These are phyloP conservation scores for Glebionis coronaria DNA, from an alignment of 129 eudicot species.

Conservation along the genomic window DNA sequence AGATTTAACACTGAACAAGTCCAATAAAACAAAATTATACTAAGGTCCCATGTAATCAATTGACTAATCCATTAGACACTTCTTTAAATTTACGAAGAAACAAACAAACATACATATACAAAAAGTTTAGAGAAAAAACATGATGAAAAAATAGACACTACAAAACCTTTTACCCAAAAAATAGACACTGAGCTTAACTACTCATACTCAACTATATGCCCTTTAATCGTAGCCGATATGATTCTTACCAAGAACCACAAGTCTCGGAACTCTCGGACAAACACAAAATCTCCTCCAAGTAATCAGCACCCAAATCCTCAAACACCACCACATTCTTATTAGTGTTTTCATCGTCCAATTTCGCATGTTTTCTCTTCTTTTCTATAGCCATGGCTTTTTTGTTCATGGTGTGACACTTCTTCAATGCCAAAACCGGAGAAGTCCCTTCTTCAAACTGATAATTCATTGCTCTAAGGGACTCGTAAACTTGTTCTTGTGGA, in stretches of 20 bases:
- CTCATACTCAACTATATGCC: neutral
- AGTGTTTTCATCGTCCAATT: conserved; percentile 15
- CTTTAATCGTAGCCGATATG: neutral
- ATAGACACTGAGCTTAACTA: neutral
- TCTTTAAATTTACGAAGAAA: no score
- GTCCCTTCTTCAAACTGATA: conserved; percentile 31
- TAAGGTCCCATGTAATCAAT: no score
- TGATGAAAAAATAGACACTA: neutral
- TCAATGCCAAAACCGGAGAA: conserved; percentile 54
- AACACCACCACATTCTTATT: conserved; percentile 31
- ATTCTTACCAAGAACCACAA: conserved; percentile 14
- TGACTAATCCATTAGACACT: neutral
- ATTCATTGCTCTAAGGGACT: conserved; percentile 43
- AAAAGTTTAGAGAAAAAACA: neutral
- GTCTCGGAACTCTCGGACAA: conserved; percentile 14
- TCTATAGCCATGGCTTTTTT: conserved; percentile 32
- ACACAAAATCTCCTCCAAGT: conserved; percentile 41
- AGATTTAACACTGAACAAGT: neutral
- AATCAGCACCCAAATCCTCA: conserved; percentile 48
- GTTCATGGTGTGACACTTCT: conserved; percentile 33
- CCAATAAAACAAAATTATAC: no score
- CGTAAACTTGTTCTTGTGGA: conserved; percentile 37
- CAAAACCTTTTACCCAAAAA: no score
- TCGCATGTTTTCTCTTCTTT: conserved; percentile 26
- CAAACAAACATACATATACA: neutral